Evolutionary conservation across 441 rosid species (phyloP).

Genomic region (Adansonia grandidieri): DNA sequence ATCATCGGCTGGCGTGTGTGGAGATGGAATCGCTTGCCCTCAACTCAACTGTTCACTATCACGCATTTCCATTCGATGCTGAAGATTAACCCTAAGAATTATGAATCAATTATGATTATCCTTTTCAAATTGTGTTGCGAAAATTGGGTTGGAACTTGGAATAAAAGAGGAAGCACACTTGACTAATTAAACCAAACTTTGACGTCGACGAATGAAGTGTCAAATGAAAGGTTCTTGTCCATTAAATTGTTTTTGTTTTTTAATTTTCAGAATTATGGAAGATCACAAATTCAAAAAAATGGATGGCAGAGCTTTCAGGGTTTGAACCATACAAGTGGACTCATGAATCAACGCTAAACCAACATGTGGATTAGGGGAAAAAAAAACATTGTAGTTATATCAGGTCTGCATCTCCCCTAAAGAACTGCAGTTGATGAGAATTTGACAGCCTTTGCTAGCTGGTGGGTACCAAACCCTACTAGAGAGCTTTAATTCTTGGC

Average conservation of each 20-base stretch:
- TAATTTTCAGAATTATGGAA: background rate
- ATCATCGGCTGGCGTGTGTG: too few species aligned
- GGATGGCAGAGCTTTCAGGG: constrained; percentile 29
- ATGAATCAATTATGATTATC: too few species aligned
- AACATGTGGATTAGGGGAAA: constrained; percentile 42
- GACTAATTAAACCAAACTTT: background rate
- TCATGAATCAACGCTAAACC: constrained; percentile 21
- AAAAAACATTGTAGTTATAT: background rate
- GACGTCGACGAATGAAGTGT: background rate
- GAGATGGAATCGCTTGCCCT: too few species aligned
- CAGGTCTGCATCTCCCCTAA: background rate
- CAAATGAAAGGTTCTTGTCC: background rate
- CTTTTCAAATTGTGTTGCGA: too few species aligned
- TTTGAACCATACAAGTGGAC: constrained; percentile 53
- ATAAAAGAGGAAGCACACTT: background rate
- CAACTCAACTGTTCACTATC: too few species aligned
- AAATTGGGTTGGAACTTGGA: background rate
- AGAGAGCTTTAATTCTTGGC: constrained; percentile 43
- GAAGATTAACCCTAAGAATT: background rate
- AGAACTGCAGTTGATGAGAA: background rate
- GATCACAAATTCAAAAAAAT: background rate
- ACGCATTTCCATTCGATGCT: too few species aligned
- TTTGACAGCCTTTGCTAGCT: background rate
- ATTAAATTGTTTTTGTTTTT: background rate
- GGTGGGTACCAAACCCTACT: constrained; percentile 34